Evolutionary conservation across 305 asterid genomes (phyloP).

Genomic region (Solanum hybrid): DNA sequence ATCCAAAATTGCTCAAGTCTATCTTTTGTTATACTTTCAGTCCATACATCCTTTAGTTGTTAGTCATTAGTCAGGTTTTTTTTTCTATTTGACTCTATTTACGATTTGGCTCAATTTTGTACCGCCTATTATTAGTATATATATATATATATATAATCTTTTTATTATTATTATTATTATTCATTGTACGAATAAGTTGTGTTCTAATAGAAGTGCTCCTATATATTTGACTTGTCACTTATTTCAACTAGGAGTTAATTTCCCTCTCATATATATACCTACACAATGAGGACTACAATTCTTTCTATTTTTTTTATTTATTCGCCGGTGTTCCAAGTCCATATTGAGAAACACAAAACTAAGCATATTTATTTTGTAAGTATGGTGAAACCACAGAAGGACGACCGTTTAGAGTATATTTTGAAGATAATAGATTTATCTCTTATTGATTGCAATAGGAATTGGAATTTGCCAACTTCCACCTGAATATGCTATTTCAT

Average conservation of each 20-base stretch:
- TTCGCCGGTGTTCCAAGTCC: fast-evolving
- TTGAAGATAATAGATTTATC: neutral
- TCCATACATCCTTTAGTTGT: neutral
- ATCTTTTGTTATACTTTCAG: neutral
- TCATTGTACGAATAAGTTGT: neutral
- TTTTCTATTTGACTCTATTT: neutral
- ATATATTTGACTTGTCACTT: neutral
- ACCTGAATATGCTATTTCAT: neutral
- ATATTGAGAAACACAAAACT: neutral
- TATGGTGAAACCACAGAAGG: neutral
- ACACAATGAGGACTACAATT: neutral
- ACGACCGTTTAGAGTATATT: neutral
- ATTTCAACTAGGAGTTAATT: neutral
- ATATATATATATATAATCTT: neutral
- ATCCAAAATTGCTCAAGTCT: too few species aligned
- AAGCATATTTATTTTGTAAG: neutral
- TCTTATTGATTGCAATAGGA: neutral
- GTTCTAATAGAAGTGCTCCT: neutral
- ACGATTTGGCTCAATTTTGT: fast-evolving
- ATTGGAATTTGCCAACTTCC: neutral
- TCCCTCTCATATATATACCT: neutral
- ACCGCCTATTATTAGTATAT: neutral
- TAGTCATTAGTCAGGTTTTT: neutral
- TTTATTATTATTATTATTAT: neutral
- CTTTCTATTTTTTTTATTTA: neutral